Conservation (phyloP, 1,284 basidiomycete genomes). For the Boletellus deceptivus region DNA sequence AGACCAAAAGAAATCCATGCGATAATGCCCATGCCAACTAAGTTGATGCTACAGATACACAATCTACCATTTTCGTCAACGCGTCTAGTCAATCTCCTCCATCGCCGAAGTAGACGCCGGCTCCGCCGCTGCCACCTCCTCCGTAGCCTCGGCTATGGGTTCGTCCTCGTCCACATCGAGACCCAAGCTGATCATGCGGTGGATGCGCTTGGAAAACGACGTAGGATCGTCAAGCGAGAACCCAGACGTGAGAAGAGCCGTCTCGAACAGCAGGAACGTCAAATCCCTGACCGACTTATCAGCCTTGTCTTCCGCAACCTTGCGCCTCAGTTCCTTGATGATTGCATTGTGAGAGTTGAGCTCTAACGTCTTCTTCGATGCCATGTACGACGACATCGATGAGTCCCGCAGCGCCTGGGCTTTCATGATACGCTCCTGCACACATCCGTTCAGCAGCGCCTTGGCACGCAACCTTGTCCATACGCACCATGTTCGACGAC, state of each 20-base stretch:
- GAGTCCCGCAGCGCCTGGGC: slow-evolving; percentile 98
- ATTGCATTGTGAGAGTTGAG: slow-evolving; percentile 94
- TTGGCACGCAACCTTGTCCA: not conserved
- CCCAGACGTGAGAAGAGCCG: slow-evolving; percentile 89
- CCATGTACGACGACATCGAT: slow-evolving; percentile 99
- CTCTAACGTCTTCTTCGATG: slow-evolving; percentile 98
- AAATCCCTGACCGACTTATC: slow-evolving; percentile 99
- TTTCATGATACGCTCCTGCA: slow-evolving; percentile 97
- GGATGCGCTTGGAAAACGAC: slow-evolving; percentile 93
- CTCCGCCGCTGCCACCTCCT: slow-evolving; percentile 47
- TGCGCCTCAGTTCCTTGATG: slow-evolving; percentile 93
- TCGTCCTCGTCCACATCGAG: slow-evolving; percentile 82
- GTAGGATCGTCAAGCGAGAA: slow-evolving; percentile 96
- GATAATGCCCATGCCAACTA: slow-evolving; percentile 28
- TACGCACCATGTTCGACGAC: slow-evolving; percentile 94
- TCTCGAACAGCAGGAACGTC: slow-evolving; percentile 96
- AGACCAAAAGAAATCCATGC: slow-evolving; percentile 8
- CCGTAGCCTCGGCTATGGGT: slow-evolving; percentile 27
- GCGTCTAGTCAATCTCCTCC: slow-evolving; percentile 79
- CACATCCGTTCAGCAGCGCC: slow-evolving; percentile 9
- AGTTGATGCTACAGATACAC: slow-evolving; percentile 30
- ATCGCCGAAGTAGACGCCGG: slow-evolving; percentile 69
- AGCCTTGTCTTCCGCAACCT: slow-evolving; percentile 95
- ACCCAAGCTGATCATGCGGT: slow-evolving; percentile 92
- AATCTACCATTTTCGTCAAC: slow-evolving; percentile 7